Base-by-base conservation (phyloP, 2,329 filamentous ascomycete species). In the Gyromitra esculenta region DNA sequence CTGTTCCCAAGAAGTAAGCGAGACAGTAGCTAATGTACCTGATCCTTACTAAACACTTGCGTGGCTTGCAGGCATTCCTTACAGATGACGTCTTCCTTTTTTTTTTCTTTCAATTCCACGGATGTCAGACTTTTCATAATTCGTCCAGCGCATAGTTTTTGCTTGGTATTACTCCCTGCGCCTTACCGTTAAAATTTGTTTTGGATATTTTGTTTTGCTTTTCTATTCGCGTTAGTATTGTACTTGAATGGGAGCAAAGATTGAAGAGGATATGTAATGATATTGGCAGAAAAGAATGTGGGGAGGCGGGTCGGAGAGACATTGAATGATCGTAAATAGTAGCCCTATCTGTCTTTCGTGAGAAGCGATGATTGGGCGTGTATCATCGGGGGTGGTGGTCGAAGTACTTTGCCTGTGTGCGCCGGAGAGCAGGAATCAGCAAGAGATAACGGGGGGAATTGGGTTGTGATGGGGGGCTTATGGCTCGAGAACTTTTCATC, bases 181-280 rank as follows among this genome's bases (percentile, higher is more conserved):
- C 50, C 64, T 43, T 54, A 43, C 59, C 43, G 41, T 75, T 18
- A 59, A 60, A 60, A 52, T 31, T 50, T 52, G 41, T 43, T 74
- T 70, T 54, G n/a, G 54, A 81, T 48, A 83, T 80, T 56, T 79
- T 83, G 31, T 68, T 41, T 57, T 56, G 7, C 59, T 65, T 65
- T 59, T 70, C 15, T 13, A 13, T 65, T 50, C 50, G 50, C 54
- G 43, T 60, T 71, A 64, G 37, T 59, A 45, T 48, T 45, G 21
- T 66, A 45, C 48, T 45, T 35, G 21, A 41, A 39, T 11, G 41
- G 8, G 59, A 41, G 43, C 7, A 39, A n/a, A 60, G 13, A 57
- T 25, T 37, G 56, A 60, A 54, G 13, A 37, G 41, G 21, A 9
- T 41, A 54, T 56, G 56, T 69, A n/a, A 57, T 73, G 41, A 25